phyloP scores from a whole-genome alignment of 192 early-diverging fungal genomes.

The Gamsiella multidivaricata region DNA sequence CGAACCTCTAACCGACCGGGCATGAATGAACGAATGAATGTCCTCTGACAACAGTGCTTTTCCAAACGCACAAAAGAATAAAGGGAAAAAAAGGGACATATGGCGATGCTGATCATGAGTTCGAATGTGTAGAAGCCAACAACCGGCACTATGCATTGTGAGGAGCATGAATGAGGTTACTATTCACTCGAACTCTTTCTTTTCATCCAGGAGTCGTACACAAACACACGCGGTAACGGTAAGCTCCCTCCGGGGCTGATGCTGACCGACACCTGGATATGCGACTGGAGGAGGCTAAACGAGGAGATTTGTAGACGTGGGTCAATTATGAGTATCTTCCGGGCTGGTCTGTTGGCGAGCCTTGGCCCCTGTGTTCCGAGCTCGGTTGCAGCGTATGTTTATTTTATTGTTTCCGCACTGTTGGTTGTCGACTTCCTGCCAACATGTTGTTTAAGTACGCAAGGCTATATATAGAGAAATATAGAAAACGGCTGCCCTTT shows the following conservation, averaged over 20 bases:
- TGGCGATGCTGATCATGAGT: slow-evolving; percentile 10
- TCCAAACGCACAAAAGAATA: not conserved
- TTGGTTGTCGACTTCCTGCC: no score
- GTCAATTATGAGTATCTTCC: no score
- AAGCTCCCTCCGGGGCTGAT: not conserved
- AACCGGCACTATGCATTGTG: not conserved
- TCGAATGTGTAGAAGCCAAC: not conserved
- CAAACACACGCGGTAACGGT: slow-evolving; percentile 25
- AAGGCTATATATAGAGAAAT: no score
- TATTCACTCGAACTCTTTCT: not conserved
- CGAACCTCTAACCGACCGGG: no score
- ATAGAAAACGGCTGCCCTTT: no score
- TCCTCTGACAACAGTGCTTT: not conserved
- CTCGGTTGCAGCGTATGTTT: no score
- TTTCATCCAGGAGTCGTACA: slow-evolving; percentile 13
- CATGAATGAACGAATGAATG: slow-evolving; percentile 6
- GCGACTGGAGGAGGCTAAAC: not conserved
- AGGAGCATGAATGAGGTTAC: slow-evolving; percentile 13
- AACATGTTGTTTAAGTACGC: no score
- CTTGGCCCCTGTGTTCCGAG: no score
- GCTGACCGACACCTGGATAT: not conserved
- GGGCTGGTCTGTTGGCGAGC: no score
- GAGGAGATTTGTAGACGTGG: not conserved
- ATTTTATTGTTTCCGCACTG: no score
- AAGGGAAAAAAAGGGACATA: not conserved